Evolutionary conservation across 2,329 filamentous ascomycete genomes (phyloP).

Genomic region (Cercospora nicotianae): DNA sequence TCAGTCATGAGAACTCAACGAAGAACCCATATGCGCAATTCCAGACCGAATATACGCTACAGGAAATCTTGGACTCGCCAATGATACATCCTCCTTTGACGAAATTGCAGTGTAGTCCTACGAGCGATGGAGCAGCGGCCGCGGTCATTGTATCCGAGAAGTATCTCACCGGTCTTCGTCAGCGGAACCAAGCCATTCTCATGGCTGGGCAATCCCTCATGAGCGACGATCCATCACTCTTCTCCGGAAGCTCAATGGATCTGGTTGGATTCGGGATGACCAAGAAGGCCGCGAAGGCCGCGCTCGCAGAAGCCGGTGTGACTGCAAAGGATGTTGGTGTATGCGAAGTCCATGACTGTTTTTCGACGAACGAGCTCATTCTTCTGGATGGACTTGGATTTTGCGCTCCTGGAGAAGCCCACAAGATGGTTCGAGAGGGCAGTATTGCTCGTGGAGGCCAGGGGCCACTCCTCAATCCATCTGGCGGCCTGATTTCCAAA

Average conservation of each 20-base stretch:
- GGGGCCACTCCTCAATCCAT: conserved; percentile 50
- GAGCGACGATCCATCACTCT: conserved; percentile 77
- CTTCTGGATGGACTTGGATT: conserved; percentile 84
- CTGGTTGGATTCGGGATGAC: conserved; percentile 88
- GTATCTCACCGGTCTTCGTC: conserved; percentile 83
- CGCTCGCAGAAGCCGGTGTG: conserved; percentile 70
- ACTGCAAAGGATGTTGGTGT: conserved; percentile 70
- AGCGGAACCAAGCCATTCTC: conserved; percentile 75
- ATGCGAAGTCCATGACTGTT: conserved; percentile 96
- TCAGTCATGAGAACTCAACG: conserved; percentile 92
- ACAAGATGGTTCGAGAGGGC: conserved; percentile 81
- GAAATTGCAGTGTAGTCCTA: conserved; percentile 96
- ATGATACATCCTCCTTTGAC: conserved; percentile 85
- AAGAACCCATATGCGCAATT: conserved; percentile 97
- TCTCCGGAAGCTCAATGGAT: conserved; percentile 78
- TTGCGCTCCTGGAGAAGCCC: conserved; percentile 73
- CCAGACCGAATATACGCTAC: conserved; percentile 81
- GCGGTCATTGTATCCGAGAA: conserved; percentile 84
- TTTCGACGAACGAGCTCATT: conserved; percentile 91
- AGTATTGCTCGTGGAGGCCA: conserved; percentile 84
- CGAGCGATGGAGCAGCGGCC: conserved; percentile 86
- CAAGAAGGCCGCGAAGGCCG: conserved; percentile 64
- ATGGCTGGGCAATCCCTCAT: conserved; percentile 85
- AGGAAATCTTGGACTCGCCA: conserved; percentile 72
- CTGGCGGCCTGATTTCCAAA: conserved; percentile 88